A percentile compares a stretch with the other conserved stretches of the same genome.
phyloP scores from a whole-genome alignment of 129 eudicot species.

The Daucus carota region DNA sequence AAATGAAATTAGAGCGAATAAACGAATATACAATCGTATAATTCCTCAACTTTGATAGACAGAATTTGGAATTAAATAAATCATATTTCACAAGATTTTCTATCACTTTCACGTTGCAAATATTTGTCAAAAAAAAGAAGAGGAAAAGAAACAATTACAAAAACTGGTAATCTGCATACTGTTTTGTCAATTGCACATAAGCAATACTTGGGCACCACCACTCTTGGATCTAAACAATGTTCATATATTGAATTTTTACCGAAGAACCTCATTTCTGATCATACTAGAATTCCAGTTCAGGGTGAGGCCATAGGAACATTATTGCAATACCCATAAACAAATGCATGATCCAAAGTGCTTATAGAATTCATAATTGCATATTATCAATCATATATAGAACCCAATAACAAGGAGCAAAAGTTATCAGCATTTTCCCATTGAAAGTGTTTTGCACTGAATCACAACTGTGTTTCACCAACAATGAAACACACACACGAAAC shows the following conservation, averaged over 20 bases:
- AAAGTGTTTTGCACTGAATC: background rate
- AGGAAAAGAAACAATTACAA: background rate
- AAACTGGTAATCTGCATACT: background rate
- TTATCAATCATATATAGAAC: too few relatives aligned
- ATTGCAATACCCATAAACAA: background rate
- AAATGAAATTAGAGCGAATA: background rate
- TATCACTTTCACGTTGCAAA: background rate
- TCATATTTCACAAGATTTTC: background rate
- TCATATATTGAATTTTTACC: background rate
- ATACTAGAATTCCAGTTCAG: background rate
- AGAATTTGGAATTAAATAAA: background rate
- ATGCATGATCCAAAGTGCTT: background rate
- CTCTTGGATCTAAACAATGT: too few relatives aligned
- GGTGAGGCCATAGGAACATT: background rate
- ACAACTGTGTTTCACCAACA: background rate
- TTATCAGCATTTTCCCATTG: background rate
- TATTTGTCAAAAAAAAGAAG: too few relatives aligned
- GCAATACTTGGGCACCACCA: background rate
- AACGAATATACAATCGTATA: background rate
- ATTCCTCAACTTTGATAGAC: background rate
- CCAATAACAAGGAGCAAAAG: background rate
- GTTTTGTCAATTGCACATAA: background rate
- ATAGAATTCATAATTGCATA: background rate
- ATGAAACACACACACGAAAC: background rate
- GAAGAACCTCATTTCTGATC: background rate